Evolutionary conservation across 345 rosid genomes (phyloP), one percentile per base, ranked within the genome.

Genomic region (Eucalyptus paniculata): DNA sequence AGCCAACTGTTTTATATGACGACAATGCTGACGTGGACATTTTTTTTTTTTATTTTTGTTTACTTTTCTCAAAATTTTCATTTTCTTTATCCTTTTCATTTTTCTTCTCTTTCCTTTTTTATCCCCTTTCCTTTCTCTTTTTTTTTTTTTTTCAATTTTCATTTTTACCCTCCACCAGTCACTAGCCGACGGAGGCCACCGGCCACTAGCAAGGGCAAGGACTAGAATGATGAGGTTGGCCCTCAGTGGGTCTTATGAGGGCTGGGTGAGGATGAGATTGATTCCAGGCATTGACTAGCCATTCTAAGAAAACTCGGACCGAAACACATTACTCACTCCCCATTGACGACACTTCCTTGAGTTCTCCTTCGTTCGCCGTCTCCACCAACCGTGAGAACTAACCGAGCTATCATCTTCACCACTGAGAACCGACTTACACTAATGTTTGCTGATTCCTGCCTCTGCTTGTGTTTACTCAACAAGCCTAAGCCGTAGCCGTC

Each of bases 1-100:
- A 0, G 3, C 1, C 2, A 0, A 1, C 0, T 4, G 1, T 53
- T 56, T 24, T 24, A 56, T 4, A 2, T 56, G 62, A 56, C 9
- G 62, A 56, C 30, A 11, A 26, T 11, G 6, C 2, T 11, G 30
- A 56, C 1, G 6, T 56, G 1, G 6, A 24, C 6, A 24, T 56
- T 56, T 56, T 56, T 37, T 37, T 3, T 24, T 56, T 1, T 56
- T 9, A 2, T 0, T 2, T 21, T 56, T 21, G 9, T 21, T 21
- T 56, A 56, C 62, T 56, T 23, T 56, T 23, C 24, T 23, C 47
- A 45, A 53, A 56, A 56, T 24, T 56, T 56, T 56, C 12, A 7
- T 56, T 23, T 21, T 21, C 1, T 4, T 54, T 54, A 8, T 54
- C 4, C 10, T 8, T 54, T 54, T 7, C 11, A 1, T 18, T 53